Evolutionary conservation across 768 basidiomycete species (phyloP), one percentile per base, ranked within the genome.

Genomic region (Termitomyces sp.): DNA sequence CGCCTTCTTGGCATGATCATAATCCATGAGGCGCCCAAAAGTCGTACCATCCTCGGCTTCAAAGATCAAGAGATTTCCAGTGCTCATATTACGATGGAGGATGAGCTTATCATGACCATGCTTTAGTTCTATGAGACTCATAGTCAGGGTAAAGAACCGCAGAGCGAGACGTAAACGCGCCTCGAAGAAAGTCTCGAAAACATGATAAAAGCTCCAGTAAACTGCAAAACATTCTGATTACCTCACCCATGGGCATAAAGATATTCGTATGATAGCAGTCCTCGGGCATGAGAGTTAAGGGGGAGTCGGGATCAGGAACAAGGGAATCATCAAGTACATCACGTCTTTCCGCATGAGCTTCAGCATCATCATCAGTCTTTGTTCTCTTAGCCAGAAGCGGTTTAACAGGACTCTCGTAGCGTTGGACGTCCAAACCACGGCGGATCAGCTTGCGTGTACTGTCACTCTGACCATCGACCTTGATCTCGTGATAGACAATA

Each of bases 1-100:
- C 9, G 38, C 48, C 18, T 50, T 40, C 18, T 58, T 58, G 38
- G 45, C 59, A 40, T 55, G 44, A 48, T 60, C 45, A 12, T 54
- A 54, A 48, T 60, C 59, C 36, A 60, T 60, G 22, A 55, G 36
- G 15, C 45, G 45, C 11, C 59, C 53, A 16, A 38, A 35, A 16
- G 11, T 32, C n/a, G 35, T 7, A 6, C 36, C 53, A n/a, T 54
- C 5, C 15, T 9, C 1, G 15, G 4, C 20, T n/a, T n/a, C 8
- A 20, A 61, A 61, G 3, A 61, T 56, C 24, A 50, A 56, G 20
- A 56, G 38, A 22, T 61, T 56, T 11, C 48, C 54, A 6, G 9
- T 15, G 32, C 59, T 60, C 3, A 55, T 22, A 48, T 60, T 46
- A 7, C 59, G 46, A 16, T 55, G 52, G 20, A 60, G 22, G 24